Conservation (phyloP, 306 rosid genomes). For the Senna tora region DNA sequence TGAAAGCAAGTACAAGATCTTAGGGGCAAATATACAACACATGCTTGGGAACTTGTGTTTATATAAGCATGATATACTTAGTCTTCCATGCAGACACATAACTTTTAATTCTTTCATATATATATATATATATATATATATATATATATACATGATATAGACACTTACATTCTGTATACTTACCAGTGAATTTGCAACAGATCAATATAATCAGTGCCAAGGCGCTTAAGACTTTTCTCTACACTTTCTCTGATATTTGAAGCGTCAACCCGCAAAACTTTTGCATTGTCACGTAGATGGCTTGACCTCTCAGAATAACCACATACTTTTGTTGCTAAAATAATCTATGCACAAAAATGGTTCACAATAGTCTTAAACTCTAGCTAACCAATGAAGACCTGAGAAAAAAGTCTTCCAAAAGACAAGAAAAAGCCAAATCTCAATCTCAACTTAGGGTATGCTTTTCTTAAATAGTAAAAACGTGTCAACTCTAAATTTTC, state of each 20-base stretch:
- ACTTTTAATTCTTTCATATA: too few relatives aligned
- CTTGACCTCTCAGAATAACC: constrained; percentile 76
- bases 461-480: background rate
- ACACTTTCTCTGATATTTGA: constrained; percentile 86
- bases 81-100: too few relatives aligned
- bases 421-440: constrained; percentile 23
- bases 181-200: constrained; percentile 95
- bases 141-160: background rate
- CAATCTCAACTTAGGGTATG: constrained; percentile 15
- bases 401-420: constrained; percentile 2
- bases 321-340: constrained; percentile 79
- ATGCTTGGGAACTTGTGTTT: too few relatives aligned
- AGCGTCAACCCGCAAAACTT: constrained; percentile 77
- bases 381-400: constrained; percentile 18
- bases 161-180: constrained; percentile 35
- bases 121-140: too few relatives aligned
- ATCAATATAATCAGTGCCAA: constrained; percentile 91
- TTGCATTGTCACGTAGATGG: constrained; percentile 72
- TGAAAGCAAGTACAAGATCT: background rate
- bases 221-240: constrained; percentile 92
- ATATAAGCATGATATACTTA: too few relatives aligned
- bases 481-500: constrained; percentile 13
- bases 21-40: too few relatives aligned
- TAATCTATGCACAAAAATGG: constrained; percentile 50
- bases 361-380: constrained; percentile 30